phyloP scores from a whole-genome alignment of 140 eudicot genomes.

The Bidens hawaiensis region DNA sequence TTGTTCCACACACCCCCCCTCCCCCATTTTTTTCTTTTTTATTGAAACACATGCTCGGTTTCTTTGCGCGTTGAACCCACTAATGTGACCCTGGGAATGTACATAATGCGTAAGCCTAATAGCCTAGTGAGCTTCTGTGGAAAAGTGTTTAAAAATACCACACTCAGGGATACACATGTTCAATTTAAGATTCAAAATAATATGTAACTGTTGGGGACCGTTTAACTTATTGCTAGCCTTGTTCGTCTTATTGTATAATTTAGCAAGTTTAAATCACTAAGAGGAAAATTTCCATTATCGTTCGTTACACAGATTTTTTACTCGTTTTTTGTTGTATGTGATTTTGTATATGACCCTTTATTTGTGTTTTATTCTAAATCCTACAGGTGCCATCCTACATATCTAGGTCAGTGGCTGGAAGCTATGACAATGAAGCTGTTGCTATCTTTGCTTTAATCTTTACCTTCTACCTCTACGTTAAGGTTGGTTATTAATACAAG shows the following conservation, averaged over 20 bases:
- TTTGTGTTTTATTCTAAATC: conserved; percentile 3
- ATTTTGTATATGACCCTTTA: background rate
- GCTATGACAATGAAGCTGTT: conserved; percentile 99
- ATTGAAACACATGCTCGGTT: background rate
- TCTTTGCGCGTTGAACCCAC: background rate
- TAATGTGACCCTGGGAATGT: background rate
- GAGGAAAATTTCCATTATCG: no score
- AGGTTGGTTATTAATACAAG: conserved; percentile 43
- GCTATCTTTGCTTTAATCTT: conserved; percentile 96
- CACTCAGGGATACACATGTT: background rate
- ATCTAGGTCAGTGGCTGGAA: conserved; percentile 99
- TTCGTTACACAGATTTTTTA: background rate
- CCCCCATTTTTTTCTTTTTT: no score
- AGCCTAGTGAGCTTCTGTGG: background rate
- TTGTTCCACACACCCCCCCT: no score
- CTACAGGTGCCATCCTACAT: conserved; percentile 96
- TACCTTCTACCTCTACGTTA: conserved; percentile 89
- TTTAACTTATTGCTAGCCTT: background rate
- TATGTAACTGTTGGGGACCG: background rate
- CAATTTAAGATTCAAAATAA: background rate
- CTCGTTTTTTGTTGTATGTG: no score
- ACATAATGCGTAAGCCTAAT: background rate
- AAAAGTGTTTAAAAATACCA: background rate
- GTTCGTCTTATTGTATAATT: background rate
- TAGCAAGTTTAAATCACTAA: background rate